phyloP scores from a whole-genome alignment of 495 filamentous ascomycete species.

The Pyrenula aspistea region DNA sequence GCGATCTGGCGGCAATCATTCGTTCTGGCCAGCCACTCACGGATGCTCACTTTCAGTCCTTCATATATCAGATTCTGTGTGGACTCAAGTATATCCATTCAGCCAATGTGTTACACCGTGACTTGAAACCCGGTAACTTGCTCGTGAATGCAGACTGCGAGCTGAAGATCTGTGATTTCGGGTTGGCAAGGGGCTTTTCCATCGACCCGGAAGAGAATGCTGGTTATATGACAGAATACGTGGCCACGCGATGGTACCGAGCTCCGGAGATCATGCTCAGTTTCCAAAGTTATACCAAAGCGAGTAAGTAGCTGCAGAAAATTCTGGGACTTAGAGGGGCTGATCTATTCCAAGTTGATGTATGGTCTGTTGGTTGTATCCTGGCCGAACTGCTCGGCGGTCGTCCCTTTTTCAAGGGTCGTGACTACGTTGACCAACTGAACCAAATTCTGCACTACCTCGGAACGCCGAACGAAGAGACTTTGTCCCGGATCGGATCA shows the following conservation, averaged over 20 bases:
- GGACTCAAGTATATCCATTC: slow-evolving; percentile 98
- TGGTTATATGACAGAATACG: slow-evolving; percentile 99
- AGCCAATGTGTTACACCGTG: slow-evolving; percentile 91
- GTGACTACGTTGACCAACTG: slow-evolving; percentile 97
- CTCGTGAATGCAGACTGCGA: slow-evolving; percentile 98
- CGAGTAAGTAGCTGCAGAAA: slow-evolving; percentile 74
- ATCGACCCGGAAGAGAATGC: slow-evolving; percentile 97
- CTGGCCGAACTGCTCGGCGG: slow-evolving; percentile 92
- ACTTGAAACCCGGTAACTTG: slow-evolving; percentile 93
- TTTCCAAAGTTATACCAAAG: slow-evolving; percentile 99
- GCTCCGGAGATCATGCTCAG: slow-evolving; percentile 99
- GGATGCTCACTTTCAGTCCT: slow-evolving; percentile 91
- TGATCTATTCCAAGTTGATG: slow-evolving; percentile 57
- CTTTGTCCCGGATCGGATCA: slow-evolving; percentile 84
- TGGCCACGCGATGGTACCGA: slow-evolving; percentile 96
- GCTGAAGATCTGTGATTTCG: slow-evolving; percentile 98
- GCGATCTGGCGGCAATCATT: slow-evolving; percentile 96
- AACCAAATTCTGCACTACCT: slow-evolving; percentile 99
- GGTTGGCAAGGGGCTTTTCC: slow-evolving; percentile 88
- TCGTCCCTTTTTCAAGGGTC: slow-evolving; percentile 96
- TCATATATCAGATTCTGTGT: slow-evolving; percentile 90
- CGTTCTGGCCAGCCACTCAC: slow-evolving; percentile 91
- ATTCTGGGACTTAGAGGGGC: background rate
- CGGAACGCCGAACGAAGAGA: slow-evolving; percentile 92
- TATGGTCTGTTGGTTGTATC: slow-evolving; percentile 98